phyloP scores from a whole-genome alignment of 768 basidiomycete genomes.

The Suillus spraguei region DNA sequence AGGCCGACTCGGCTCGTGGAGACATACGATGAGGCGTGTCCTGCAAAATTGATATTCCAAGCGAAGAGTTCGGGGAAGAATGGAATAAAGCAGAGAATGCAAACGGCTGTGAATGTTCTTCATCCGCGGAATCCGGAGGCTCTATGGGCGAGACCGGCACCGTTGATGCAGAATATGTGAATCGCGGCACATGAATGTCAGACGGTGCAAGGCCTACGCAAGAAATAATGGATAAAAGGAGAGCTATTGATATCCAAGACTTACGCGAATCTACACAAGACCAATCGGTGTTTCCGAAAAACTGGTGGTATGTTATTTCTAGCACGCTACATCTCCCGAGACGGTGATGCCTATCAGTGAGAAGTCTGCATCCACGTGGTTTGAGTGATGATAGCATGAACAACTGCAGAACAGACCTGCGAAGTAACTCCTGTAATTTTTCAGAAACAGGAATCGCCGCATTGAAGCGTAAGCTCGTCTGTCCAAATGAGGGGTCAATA shows the following conservation, averaged over 20 bases:
- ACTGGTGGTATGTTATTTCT: conserved; percentile 67
- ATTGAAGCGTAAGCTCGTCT: conserved; percentile 67
- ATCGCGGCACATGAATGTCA: conserved; percentile 73
- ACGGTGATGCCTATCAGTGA: conserved; percentile 61
- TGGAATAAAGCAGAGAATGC: conserved; percentile 83
- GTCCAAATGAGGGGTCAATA: conserved; percentile 11
- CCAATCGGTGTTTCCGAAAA: conserved; percentile 65
- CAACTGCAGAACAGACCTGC: conserved; percentile 37
- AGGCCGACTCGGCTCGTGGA: conserved; percentile 44
- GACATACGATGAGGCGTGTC: conserved; percentile 40
- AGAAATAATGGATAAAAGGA: conserved; percentile 11
- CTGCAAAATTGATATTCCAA: conserved; percentile 48
- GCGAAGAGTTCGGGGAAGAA: conserved; percentile 58
- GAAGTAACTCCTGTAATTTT: conserved; percentile 55
- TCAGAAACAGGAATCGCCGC: conserved; percentile 45
- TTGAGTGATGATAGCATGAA: background rate
- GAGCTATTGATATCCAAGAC: conserved; percentile 20
- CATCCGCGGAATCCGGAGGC: conserved; percentile 31
- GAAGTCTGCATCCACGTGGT: conserved; percentile 45
- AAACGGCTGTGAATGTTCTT: conserved; percentile 57
- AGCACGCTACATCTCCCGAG: conserved; percentile 61
- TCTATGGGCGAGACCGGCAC: conserved; percentile 21
- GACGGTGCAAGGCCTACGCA: conserved; percentile 49
- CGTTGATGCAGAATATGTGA: conserved; percentile 56
- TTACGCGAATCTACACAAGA: conserved; percentile 51